phyloP scores from a whole-genome alignment of 2,329 filamentous ascomycete species.

The Penicillium sclerotigenum region DNA sequence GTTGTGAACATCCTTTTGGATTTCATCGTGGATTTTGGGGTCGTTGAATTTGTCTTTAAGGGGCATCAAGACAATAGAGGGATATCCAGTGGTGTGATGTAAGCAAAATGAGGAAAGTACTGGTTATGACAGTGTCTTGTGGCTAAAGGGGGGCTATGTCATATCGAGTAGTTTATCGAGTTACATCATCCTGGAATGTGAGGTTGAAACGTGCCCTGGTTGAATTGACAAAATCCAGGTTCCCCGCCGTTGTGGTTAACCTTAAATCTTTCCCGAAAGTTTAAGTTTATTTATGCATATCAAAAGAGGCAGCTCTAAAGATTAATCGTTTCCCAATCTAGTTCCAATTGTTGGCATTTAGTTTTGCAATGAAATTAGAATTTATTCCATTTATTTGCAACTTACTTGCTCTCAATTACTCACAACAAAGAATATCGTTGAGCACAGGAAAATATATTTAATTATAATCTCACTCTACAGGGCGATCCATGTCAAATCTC shows the following conservation, averaged over 20 bases:
- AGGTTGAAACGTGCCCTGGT: not conserved
- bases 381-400: too few relatives aligned
- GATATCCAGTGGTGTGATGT: not conserved
- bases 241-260: not conserved
- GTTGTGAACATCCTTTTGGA: conserved; percentile 48
- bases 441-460: too few relatives aligned
- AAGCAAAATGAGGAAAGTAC: not conserved
- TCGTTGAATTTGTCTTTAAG: conserved; percentile 49
- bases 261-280: not conserved
- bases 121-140: not conserved
- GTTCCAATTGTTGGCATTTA: not conserved
- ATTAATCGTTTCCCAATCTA: not conserved
- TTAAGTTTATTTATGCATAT: too few relatives aligned
- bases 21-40: conserved; percentile 45
- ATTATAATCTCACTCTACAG: too few relatives aligned
- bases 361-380: not conserved
- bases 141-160: too few relatives aligned
- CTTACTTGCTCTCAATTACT: too few relatives aligned
- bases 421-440: too few relatives aligned
- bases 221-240: too few relatives aligned
- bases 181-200: not conserved
- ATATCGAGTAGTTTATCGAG: not conserved
- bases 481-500: too few relatives aligned
- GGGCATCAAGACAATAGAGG: conserved; percentile 35
- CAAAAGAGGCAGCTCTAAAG: too few relatives aligned